These are phyloP conservation scores for Peziza echinospora DNA, from an alignment of 495 filamentous ascomycete genomes.

Conservation along the genomic window DNA sequence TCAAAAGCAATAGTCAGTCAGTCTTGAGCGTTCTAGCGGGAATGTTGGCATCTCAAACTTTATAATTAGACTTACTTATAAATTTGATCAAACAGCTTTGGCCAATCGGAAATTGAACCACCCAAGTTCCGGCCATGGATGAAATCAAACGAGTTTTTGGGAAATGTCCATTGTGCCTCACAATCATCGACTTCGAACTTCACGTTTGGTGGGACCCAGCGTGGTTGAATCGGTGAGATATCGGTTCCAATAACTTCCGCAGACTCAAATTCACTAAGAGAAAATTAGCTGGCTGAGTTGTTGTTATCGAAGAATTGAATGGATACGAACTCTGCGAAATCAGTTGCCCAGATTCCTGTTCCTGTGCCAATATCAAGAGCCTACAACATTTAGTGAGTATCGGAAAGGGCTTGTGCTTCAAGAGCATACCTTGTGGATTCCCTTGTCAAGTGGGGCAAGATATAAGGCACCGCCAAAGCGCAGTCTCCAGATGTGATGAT, in stretches of 20 bases:
- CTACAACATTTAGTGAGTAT: no score
- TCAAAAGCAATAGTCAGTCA: no score
- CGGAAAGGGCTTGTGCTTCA: no score
- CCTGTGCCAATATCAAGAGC: constrained; percentile 1
- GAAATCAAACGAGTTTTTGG: constrained; percentile 33
- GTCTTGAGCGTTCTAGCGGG: no score
- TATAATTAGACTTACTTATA: no score
- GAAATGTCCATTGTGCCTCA: constrained; percentile 29
- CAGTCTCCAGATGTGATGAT: constrained; percentile 23
- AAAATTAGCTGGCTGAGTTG: constrained; percentile 18
- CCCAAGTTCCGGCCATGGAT: constrained; percentile 36
- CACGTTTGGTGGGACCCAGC: constrained; percentile 22
- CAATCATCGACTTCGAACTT: constrained; percentile 38
- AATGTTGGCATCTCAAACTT: no score
- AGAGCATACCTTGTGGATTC: constrained; percentile 5
- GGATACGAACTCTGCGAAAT: background rate
- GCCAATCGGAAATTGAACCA: constrained; percentile 35
- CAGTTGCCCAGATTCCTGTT: background rate
- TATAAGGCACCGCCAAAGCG: constrained; percentile 13
- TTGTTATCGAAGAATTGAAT: background rate
- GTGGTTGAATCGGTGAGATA: constrained; percentile 41
- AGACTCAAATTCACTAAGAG: constrained; percentile 26
- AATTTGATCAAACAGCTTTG: constrained; percentile 13
- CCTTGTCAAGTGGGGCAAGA: constrained; percentile 1
- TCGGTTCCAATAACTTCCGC: constrained; percentile 39